Evolutionary conservation across 805 yeast genomes (phyloP).

Genomic region (Sporopachydermia quercuum): DNA sequence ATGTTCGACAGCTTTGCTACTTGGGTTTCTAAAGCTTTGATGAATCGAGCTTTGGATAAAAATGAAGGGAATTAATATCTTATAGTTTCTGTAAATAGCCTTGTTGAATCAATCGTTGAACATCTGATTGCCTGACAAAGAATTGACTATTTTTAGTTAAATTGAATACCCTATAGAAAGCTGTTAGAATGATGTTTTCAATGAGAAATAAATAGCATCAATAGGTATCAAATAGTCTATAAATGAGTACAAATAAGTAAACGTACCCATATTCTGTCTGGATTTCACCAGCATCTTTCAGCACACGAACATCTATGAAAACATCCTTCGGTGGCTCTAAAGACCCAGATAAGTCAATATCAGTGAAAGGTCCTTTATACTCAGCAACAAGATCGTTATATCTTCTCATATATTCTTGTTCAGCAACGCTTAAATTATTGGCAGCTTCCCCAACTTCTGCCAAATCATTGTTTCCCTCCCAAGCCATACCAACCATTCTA

Average conservation of each 20-base stretch:
- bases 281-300: constrained; percentile 91
- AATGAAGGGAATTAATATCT: neutral
- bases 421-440: constrained; percentile 53
- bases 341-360: constrained; percentile 79
- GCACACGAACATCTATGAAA: constrained; percentile 84
- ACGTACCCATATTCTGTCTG: constrained; percentile 81
- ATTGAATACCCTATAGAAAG: constrained; percentile 45
- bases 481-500: constrained; percentile 48
- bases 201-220: constrained; percentile 1
- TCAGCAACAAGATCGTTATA: constrained; percentile 61
- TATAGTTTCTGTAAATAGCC: constrained; percentile 73
- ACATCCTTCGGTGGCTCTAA: constrained; percentile 82
- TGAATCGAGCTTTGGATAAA: too few relatives aligned
- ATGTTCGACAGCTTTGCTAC: constrained; percentile 2
- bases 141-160: constrained; percentile 88
- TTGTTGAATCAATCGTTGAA: constrained; percentile 85
- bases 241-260: too few relatives aligned
- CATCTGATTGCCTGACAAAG: constrained; percentile 87
- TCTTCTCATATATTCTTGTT: constrained; percentile 59
- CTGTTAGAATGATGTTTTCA: neutral
- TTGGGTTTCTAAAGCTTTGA: too few relatives aligned
- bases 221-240: neutral
- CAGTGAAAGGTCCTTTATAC: constrained; percentile 66
- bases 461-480: constrained; percentile 32
- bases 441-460: constrained; percentile 14